Base-by-base conservation (phyloP, 2,329 filamentous ascomycete genomes). In the Chaetothyriales sp. region DNA sequence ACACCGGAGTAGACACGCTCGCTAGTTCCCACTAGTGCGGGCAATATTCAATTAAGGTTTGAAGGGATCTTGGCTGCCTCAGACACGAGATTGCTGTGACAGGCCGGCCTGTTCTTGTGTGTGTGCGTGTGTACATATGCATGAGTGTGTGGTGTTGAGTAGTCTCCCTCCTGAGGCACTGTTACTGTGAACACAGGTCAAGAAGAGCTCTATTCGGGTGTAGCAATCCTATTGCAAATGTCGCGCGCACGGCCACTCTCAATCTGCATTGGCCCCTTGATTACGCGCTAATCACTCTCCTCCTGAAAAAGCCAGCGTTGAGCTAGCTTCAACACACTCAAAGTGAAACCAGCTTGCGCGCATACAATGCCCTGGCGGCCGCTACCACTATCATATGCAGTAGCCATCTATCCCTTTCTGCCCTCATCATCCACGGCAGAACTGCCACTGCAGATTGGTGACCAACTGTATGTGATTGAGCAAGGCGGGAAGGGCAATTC, bases 381-480 rank as follows among this genome's bases (percentile, higher is more conserved):
- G 65, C 80, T 98, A 69, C 87, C 89, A 70, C 95, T 98, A 74
- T 92, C 89, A 66, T 98, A 97, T 75, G 94, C 90, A 62, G 86
- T 98, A 69, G 92, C 90, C 75, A 89, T 84, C 60, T 94, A 89
- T 68, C 92, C 92, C 40, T 98, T 98, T 72, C 78, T 85, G 62
- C 86, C 92, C 55, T 83, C 86, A 54, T 48, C 57, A 22, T 83
- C 83, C 59, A 81, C 89, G 50, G 86, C 89, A 67, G 92, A 98
- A 70, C 82, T 98, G 18, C 92, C 94, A 8, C 83, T 98, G 66
- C 89, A 98, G 70, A 87, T 98, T 58, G 92, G 92, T 67, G 92
- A 98, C 77, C 92, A 98, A 71, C 76, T 98, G 58, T 98, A 98
- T 72, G 94, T 98, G 60, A 95, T 98, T 65, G 90, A 97, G 70